Evolutionary conservation across 23 red algal species (phyloP).

Genomic region (Gracilaria caudata): DNA sequence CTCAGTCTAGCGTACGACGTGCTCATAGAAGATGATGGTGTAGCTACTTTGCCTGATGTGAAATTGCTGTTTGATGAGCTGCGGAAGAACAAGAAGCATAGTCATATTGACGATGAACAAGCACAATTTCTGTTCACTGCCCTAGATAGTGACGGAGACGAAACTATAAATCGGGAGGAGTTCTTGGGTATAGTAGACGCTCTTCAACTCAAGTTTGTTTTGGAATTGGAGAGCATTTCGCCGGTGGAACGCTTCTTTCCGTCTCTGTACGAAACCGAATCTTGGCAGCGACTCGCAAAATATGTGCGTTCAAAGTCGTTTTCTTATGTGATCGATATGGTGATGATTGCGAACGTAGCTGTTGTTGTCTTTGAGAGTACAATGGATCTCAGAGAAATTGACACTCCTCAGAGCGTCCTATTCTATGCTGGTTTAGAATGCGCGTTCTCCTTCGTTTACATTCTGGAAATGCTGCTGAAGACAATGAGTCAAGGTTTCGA

Average conservation of each 20-base stretch:
- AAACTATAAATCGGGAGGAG: slow-evolving; percentile 65
- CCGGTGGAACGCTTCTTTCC: slow-evolving; percentile 52
- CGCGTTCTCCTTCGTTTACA: slow-evolving; percentile 69
- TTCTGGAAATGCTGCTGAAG: slow-evolving; percentile 69
- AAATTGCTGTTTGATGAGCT: slow-evolving; percentile 63
- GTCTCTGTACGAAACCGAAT: slow-evolving; percentile 44
- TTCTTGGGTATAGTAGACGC: slow-evolving; percentile 71
- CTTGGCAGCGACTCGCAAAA: slow-evolving; percentile 43
- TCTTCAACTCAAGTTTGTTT: slow-evolving; percentile 69
- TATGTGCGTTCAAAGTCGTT: slow-evolving; percentile 65
- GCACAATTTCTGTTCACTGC: slow-evolving; percentile 58
- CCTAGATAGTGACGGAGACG: slow-evolving; percentile 63
- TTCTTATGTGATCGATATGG: slow-evolving; percentile 29
- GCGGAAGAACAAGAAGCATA: slow-evolving; percentile 66
- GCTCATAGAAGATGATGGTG: slow-evolving; percentile 28
- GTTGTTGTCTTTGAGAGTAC: slow-evolving; percentile 73
- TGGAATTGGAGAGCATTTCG: slow-evolving; percentile 44
- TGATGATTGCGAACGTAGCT: slow-evolving; percentile 67
- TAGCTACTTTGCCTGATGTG: slow-evolving; percentile 31
- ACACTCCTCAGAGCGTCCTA: slow-evolving; percentile 54
- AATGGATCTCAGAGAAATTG: slow-evolving; percentile 62
- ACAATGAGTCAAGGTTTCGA: slow-evolving; percentile 52
- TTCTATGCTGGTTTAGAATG: slow-evolving; percentile 63
- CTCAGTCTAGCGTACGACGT: slow-evolving; percentile 57
- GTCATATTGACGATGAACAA: slow-evolving; percentile 39